A percentile compares a stretch with the other conserved stretches of the same genome.
Conservation (phyloP, 2,329 filamentous ascomycete genomes). For the Teratosphaeriaceae sp. region DNA sequence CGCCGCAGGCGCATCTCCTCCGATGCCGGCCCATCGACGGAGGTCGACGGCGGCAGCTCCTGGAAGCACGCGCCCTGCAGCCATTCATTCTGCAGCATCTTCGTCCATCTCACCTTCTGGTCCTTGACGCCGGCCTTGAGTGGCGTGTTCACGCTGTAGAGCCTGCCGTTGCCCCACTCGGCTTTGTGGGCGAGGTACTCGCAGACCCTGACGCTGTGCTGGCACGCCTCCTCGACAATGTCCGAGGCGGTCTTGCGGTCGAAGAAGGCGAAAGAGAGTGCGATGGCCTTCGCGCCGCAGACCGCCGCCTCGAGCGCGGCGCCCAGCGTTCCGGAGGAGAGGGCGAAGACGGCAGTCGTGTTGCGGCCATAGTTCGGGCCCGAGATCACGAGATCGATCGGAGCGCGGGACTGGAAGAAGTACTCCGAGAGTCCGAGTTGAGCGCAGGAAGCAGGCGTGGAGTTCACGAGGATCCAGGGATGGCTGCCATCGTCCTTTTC, state of each 20-base stretch:
- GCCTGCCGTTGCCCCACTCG: constrained; percentile 49
- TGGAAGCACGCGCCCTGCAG: constrained; percentile 76
- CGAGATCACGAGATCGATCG: constrained; percentile 42
- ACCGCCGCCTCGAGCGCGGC: constrained; percentile 45
- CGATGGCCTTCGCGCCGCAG: constrained; percentile 56
- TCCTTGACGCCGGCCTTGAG: constrained; percentile 65
- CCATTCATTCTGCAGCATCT: constrained; percentile 91
- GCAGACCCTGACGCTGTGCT: constrained; percentile 68
- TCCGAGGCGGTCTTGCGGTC: constrained; percentile 73
- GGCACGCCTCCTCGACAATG: constrained; percentile 70
- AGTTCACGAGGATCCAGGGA: constrained; percentile 46
- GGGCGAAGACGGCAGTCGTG: constrained; percentile 43
- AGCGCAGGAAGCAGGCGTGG: constrained; percentile 44
- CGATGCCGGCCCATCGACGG: constrained; percentile 51
- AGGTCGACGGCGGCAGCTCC: constrained; percentile 59
- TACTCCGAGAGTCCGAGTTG: constrained; percentile 44
- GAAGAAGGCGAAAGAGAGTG: constrained; percentile 87
- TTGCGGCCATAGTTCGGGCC: constrained; percentile 47
- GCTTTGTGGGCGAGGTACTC: constrained; percentile 73
- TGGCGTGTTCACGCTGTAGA: constrained; percentile 92
- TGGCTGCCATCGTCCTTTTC: constrained; percentile 22
- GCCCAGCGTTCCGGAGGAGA: constrained; percentile 44
- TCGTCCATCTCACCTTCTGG: constrained; percentile 71
- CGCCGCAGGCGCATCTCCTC: constrained; percentile 70
- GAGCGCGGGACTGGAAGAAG: constrained; percentile 39